A percentile compares a stretch with the other conserved stretches of the same genome.
These are phyloP conservation scores for Alloascoidea africana DNA, from an alignment of 805 yeast genomes.

Conservation along the genomic window DNA sequence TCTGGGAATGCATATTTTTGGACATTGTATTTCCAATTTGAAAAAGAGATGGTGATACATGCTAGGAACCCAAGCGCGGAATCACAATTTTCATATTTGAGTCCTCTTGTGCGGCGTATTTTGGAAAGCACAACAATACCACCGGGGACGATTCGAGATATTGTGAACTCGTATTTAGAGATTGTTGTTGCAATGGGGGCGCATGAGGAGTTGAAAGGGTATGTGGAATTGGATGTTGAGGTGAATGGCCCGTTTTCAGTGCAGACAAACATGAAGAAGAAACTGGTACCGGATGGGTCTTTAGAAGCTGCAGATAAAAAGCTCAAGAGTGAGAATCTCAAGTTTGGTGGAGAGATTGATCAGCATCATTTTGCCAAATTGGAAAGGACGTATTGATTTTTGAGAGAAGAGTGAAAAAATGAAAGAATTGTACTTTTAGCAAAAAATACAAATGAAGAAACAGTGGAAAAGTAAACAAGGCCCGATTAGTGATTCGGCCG, in stretches of 20 bases:
- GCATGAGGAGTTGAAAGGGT: neutral
- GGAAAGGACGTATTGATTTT: no score
- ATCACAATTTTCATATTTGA: neutral
- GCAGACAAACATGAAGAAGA: neutral
- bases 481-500: no score
- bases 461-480: no score
- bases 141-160: neutral
- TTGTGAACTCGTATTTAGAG: neutral
- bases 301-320: neutral
- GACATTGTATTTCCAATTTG: slow-evolving; percentile 1
- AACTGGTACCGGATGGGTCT: neutral
- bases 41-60: neutral
- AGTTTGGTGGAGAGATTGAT: neutral
- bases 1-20: neutral
- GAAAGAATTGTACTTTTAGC: no score
- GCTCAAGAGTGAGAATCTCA: neutral
- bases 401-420: no score
- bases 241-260: neutral
- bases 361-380: neutral
- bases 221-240: neutral
- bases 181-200: neutral
- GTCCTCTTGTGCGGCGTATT: neutral
- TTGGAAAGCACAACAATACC: neutral
- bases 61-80: neutral
- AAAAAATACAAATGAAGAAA: no score